Conservation (phyloP, 2,329 filamentous ascomycete species). For the Fusarium neocosmosporiellum region DNA sequence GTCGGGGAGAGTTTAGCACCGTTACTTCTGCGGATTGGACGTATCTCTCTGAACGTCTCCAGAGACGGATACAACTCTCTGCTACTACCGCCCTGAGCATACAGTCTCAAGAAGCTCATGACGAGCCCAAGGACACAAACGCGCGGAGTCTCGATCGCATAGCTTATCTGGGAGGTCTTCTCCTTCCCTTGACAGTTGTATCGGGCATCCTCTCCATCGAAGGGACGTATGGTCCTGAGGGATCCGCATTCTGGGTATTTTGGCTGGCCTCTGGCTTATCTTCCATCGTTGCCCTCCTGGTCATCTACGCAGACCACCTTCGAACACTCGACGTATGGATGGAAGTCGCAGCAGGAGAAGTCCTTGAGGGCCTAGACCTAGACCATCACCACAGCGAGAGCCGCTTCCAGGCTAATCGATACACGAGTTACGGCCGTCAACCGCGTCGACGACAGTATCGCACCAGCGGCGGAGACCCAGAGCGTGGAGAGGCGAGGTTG, state of each 20-base stretch:
- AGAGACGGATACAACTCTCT: constrained; percentile 39
- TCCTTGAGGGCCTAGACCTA: constrained; percentile 41
- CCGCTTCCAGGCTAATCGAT: constrained; percentile 24
- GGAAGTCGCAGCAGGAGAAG: constrained; percentile 50
- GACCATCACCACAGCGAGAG: constrained; percentile 3
- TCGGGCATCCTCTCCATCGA: constrained; percentile 61
- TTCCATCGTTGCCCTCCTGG: constrained; percentile 50
- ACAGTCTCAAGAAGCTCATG: constrained; percentile 12
- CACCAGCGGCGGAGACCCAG: constrained; percentile 34
- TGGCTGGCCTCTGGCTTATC: constrained; percentile 58
- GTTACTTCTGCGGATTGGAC: constrained; percentile 36
- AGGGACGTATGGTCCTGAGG: constrained; percentile 56
- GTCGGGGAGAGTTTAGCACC: constrained; percentile 25
- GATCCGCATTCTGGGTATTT: constrained; percentile 59
- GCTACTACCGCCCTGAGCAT: constrained; percentile 9
- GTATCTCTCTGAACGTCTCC: constrained; percentile 34
- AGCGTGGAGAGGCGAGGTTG: constrained; percentile 49
- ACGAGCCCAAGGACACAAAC: constrained; percentile 46
- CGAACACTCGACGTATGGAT: constrained; percentile 60
- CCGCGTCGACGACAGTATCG: constrained; percentile 41
- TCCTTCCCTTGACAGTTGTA: constrained; percentile 61
- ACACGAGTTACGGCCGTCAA: constrained; percentile 38
- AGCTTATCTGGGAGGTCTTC: constrained; percentile 60
- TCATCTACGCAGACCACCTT: constrained; percentile 62
- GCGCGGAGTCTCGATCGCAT: constrained; percentile 59